Base-by-base conservation (phyloP, 176 grass and related monocot genomes). In the Leersia perrieri region DNA sequence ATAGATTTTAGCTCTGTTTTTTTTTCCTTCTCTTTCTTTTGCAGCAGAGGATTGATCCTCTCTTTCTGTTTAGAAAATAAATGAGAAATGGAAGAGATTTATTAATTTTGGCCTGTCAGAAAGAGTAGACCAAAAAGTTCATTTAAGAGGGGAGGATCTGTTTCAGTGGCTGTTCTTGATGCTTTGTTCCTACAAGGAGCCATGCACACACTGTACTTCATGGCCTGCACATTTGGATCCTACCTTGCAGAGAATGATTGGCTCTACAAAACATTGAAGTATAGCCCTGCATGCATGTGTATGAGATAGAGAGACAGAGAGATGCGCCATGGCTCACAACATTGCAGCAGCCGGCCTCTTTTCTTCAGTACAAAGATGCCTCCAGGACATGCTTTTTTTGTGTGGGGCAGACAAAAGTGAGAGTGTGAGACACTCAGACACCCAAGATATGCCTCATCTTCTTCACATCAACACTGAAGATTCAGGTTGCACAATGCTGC, bases 141-240 rank as follows among this genome's bases (percentile, higher is more conserved):
- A 88, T 88, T 73, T 13, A 88, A 83, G 73, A 66, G 2, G 11
- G 20, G 34, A 74, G n/a, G 80, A 83, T 88, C 67, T 27, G 80
- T 47, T 35, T 16, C 65, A 82, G 31, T n/a, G 67, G 11, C 18
- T 11, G 29, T n/a, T n/a, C 8, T 73, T 31, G 80, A 74, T 79
- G 75, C 87, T 60, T 62, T 68, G 45, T 74, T 88, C 14, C 87
- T 38, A 18, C 39, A 15, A 38, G 3, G 1, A 60, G 87, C 75
- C 87, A 88, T 75, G 81, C 87, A 88, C 16, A 34, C 5, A 5
- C 0, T 80, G 87, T 51, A 74, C 81, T 51, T 45, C 3, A 9
- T 4, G 30, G 68, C 12, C 87, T 88, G 75, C 30, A 9, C 23
- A 2, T 68, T 80, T 61, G 62, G 69, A 84, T 84, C 69, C 62